phyloP scores from a whole-genome alignment of 23 red algal genomes.

The Gracilariopsis chorda region DNA sequence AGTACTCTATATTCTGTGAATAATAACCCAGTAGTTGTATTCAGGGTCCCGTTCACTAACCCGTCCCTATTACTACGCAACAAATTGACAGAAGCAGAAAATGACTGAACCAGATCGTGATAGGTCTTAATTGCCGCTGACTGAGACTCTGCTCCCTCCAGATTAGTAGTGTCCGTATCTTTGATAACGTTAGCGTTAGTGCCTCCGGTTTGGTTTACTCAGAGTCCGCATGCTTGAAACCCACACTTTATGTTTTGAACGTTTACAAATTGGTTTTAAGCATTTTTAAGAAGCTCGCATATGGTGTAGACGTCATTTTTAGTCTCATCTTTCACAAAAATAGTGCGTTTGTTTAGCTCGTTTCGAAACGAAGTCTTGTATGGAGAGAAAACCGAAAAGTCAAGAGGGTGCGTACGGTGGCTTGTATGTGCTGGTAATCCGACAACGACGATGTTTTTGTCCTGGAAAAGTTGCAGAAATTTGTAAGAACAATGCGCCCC shows the following conservation, averaged over 20 bases:
- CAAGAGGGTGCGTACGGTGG: too few species aligned
- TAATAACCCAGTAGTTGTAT: constrained; percentile 12
- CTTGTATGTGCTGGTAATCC: too few species aligned
- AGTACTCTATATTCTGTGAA: neutral
- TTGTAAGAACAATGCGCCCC: neutral
- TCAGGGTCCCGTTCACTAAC: neutral
- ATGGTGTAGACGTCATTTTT: neutral
- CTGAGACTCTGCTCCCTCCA: neutral
- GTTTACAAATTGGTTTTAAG: neutral
- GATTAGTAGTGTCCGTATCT: neutral
- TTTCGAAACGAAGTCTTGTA: too few species aligned
- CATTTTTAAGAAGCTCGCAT: constrained; percentile 3
- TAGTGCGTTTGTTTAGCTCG: neutral
- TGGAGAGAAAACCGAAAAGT: too few species aligned
- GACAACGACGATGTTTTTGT: too few species aligned
- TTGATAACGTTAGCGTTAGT: neutral
- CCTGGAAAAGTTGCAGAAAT: too few species aligned
- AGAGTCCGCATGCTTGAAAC: neutral
- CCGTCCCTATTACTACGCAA: neutral
- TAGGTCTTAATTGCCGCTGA: too few species aligned
- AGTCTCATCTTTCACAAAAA: neutral
- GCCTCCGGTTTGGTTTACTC: neutral
- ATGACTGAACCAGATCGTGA: too few species aligned
- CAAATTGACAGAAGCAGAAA: too few species aligned
- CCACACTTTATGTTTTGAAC: neutral